A percentile compares a stretch with the other conserved stretches of the same genome.
phyloP scores from a whole-genome alignment of 1,139 yeast genomes.

The Spencermartinsiella ligniputridi region DNA sequence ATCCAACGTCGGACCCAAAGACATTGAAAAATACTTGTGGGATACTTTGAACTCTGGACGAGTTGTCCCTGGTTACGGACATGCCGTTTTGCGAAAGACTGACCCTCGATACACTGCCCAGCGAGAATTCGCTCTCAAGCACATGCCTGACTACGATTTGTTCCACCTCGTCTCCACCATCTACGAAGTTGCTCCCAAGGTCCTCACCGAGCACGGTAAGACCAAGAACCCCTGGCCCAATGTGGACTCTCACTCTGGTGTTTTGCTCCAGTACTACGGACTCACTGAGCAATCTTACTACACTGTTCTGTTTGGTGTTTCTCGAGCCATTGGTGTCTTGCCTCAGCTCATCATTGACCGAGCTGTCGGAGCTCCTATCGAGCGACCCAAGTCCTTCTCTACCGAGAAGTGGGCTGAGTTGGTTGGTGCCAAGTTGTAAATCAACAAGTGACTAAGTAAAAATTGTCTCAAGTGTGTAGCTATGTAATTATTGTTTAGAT shows the following conservation, averaged over 20 bases:
- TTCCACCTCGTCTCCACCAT: conserved; percentile 85
- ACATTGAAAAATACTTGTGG: conserved; percentile 92
- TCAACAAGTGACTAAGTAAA: no score
- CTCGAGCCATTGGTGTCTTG: conserved; percentile 54
- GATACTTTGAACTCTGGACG: conserved; percentile 87
- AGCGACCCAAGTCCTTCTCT: conserved; percentile 55
- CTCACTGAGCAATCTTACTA: conserved; percentile 50
- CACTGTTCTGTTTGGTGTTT: conserved; percentile 57
- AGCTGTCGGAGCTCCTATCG: conserved; percentile 55
- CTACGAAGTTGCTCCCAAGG: conserved; percentile 50
- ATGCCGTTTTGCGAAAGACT: conserved; percentile 94
- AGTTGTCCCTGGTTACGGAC: conserved; percentile 98
- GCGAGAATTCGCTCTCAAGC: conserved; percentile 95
- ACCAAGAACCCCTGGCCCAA: conserved; percentile 63
- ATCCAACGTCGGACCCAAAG: conserved; percentile 66
- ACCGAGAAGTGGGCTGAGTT: conserved; percentile 43
- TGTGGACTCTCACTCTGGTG: conserved; percentile 58
- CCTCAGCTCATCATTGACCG: conserved; percentile 61
- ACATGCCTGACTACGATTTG: conserved; percentile 92
- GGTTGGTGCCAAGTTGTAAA: conserved; percentile 37
- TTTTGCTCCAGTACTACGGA: conserved; percentile 56
- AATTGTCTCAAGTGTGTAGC: no score
- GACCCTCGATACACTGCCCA: conserved; percentile 98
- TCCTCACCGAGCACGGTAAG: conserved; percentile 54
- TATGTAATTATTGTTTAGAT: no score